A percentile compares a stretch with the other conserved stretches of the same genome.
Evolutionary conservation across 169 alveolate genomes (phyloP).

Genomic region (Plasmodium fragile): DNA sequence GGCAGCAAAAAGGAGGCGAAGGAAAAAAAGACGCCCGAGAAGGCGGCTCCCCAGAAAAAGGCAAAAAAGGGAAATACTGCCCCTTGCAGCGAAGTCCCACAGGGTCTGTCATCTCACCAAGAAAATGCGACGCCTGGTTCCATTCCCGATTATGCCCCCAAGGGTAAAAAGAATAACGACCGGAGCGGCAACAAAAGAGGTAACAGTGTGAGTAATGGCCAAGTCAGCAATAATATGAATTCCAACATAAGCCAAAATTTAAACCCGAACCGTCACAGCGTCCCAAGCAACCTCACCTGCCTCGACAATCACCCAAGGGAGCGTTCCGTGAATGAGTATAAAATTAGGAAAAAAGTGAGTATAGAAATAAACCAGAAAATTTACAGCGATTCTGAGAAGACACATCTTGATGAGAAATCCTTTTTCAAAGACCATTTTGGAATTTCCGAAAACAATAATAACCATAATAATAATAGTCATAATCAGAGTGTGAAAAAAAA

Average conservation of each 20-base stretch:
- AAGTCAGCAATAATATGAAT: background rate
- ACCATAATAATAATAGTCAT: slow-evolving; percentile 30
- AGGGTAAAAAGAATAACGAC: slow-evolving; percentile 10
- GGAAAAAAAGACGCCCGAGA: slow-evolving; percentile 21
- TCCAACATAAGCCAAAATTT: background rate
- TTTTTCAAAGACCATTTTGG: slow-evolving; percentile 13
- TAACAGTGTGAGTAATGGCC: background rate
- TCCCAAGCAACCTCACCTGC: background rate
- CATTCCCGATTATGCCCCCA: background rate
- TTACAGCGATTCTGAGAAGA: slow-evolving; percentile 64
- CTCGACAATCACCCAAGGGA: background rate
- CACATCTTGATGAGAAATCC: slow-evolving; percentile 21
- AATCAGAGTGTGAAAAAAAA: slow-evolving; percentile 12
- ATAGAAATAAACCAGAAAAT: slow-evolving; percentile 70
- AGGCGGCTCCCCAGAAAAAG: background rate
- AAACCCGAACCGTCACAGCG: background rate
- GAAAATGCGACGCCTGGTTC: background rate
- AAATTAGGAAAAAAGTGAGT: slow-evolving; percentile 61
- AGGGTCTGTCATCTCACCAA: background rate
- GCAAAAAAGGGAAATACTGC: background rate
- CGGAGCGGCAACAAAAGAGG: background rate
- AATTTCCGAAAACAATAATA: slow-evolving; percentile 27
- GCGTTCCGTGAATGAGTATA: slow-evolving; percentile 47
- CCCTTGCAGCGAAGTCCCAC: background rate
- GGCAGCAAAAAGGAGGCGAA: slow-evolving; percentile 13